Evolutionary conservation across 1,139 yeast species (phyloP), one percentile per base, ranked within the genome.

Genomic region (Candida labiduridarum): DNA sequence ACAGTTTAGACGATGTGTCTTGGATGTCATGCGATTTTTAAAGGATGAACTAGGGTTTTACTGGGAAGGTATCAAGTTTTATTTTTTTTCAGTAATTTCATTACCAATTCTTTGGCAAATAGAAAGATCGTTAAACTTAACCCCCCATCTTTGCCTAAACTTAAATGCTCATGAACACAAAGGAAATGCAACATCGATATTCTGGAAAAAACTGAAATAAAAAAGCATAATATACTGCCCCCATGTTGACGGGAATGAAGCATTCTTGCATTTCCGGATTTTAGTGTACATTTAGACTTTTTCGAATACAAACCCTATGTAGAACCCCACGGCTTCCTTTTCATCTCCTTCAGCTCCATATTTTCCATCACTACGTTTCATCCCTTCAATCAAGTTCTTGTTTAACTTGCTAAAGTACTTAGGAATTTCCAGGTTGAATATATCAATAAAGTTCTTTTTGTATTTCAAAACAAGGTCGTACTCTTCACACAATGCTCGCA

Each of bases 261-360:
- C 14, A 14, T 15, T 34, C 38, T n/a, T 34, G 38, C 18, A 34
- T 34, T 34, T n/a, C 18, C 15, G n/a, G 9, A 12, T n/a, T n/a
- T 22, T 22, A 19, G 2, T 30, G 19, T 15, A 29, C 16, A 12
- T 22, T 43, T 38, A 46, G 67, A 38, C 68, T 63, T 85, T 87
- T 55, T 83, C 86, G 63, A 89, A 90, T 1, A 87, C 94, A 71
- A 89, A 89, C 0, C 91, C 90, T 45, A 85, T 67, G 64, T 89
- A 89, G 58, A 90, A 86, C 11, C 91, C 89, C n/a, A 96, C 96
- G 0, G 80, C 80, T 64, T 94, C 98, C 54, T 89, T 81, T 63
- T 94, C 96, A 44, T 84, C 89, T 0, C 96, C 96, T 62, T 87
- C 94, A 40, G 92, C 90, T 15, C 96, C 97, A 59, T 85, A 84